These are phyloP conservation scores for Acrodontium crateriforme DNA, from an alignment of 2,329 filamentous ascomycete species.

Conservation along the genomic window DNA sequence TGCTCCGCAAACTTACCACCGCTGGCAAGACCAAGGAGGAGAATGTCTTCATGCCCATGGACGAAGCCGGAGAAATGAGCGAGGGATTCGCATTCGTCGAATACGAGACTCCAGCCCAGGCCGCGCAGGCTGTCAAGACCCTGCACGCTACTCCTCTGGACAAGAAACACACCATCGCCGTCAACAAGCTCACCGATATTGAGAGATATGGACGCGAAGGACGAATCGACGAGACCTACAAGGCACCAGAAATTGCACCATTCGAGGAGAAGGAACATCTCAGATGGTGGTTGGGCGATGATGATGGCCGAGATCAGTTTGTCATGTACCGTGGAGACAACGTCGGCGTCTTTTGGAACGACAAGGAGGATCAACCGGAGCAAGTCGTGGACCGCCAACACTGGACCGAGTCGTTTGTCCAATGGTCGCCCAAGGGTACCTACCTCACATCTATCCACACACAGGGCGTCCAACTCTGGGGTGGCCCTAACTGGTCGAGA, in stretches of 20 bases:
- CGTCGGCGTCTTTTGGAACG: conserved; percentile 96
- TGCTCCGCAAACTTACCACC: conserved; percentile 80
- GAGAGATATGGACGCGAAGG: conserved; percentile 93
- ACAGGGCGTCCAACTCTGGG: conserved; percentile 96
- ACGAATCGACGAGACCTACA: conserved; percentile 82
- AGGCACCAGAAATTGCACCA: conserved; percentile 62
- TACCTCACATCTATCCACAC: conserved; percentile 89
- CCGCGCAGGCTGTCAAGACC: conserved; percentile 73
- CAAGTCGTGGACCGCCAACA: conserved; percentile 79
- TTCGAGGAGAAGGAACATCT: conserved; percentile 91
- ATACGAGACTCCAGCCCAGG: conserved; percentile 81
- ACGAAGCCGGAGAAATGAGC: conserved; percentile 63
- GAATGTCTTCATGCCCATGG: conserved; percentile 84
- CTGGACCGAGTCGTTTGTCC: conserved; percentile 97
- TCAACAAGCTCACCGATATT: conserved; percentile 98
- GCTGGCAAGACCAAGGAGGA: conserved; percentile 79
- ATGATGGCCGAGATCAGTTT: conserved; percentile 85
- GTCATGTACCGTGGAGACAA: conserved; percentile 85
- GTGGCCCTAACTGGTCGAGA: conserved; percentile 74
- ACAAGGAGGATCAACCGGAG: conserved; percentile 82
- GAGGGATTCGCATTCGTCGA: conserved; percentile 94
- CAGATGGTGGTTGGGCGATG: conserved; percentile 81
- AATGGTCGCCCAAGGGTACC: conserved; percentile 93
- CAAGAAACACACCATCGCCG: conserved; percentile 87
- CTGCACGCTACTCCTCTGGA: conserved; percentile 80